Base-by-base conservation (phyloP, 345 rosid genomes). In the Pseudoturritis turrita region DNA sequence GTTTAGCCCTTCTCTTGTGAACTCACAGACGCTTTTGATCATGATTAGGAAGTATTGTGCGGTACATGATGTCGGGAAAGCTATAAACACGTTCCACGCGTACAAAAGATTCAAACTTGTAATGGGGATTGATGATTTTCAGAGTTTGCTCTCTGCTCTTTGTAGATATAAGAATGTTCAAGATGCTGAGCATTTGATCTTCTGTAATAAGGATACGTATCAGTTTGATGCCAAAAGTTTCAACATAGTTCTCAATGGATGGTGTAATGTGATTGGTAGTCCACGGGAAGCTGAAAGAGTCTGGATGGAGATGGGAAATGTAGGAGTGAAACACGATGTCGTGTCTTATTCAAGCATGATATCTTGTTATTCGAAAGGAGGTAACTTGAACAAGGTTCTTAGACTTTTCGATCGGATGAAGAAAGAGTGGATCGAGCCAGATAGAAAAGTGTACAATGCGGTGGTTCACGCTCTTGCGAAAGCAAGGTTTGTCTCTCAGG, bases 1-100 rank as follows among this genome's bases (percentile, higher is more conserved):
- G 41, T 72, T 74, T 4, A 68, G 33, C 43, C 79, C 80, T 22
- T 86, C 85, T 76, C 82, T 94, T 39, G 84, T 89, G 43, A 86
- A 85, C 15, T 82, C 94, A 1, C 96, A 88, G 79, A 91, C 96
- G 46, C 81, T 91, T 56, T 64, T 89, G 80, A 88, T 94, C 75
- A 86, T 91, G 96, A 91, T 94, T 57, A 88, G 97, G 68, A 80
- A 77, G 77, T 94, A 94, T 77, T 91, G 92, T 76, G 96, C 93
- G 2, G 87, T 82, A 14, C 96, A 82, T 70, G 96, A 95, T 73
- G 96, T 91, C 45, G 96, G 86, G 3, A 78, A 78, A 70, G 99
- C 93, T 22, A 85, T 95, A 40, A 87, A 88, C 71, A 87, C 97
- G 1, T 89, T 95, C 68, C 89, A 89, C 72, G 86, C 95, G 0